Conservation (phyloP, 768 basidiomycete genomes). For the Tremella mesenterica region DNA sequence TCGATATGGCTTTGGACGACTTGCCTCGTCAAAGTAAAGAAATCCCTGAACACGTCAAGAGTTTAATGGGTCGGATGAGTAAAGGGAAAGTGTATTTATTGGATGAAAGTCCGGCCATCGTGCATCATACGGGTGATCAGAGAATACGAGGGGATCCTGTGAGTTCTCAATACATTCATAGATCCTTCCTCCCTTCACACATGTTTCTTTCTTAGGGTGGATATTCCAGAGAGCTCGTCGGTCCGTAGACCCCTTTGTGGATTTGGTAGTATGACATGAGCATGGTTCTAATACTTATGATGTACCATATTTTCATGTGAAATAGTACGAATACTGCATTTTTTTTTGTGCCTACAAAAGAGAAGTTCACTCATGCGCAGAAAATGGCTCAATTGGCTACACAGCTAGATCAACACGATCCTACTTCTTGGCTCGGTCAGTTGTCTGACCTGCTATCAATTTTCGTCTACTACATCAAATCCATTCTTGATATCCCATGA, state of each 20-base stretch:
- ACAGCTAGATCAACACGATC: constrained; percentile 30
- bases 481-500: neutral
- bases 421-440: constrained; percentile 34
- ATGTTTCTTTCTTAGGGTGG: too few relatives aligned
- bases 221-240: too few relatives aligned
- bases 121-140: constrained; percentile 23
- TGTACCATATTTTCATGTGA: too few relatives aligned
- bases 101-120: constrained; percentile 32
- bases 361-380: constrained; percentile 5
- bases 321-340: too few relatives aligned
- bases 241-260: too few relatives aligned
- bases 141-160: constrained; percentile 29
- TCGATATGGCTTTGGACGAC: constrained; percentile 26
- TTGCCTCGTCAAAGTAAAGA: constrained; percentile 4
- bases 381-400: constrained; percentile 32
- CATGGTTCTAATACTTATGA: too few relatives aligned
- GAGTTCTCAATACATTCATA: neutral
- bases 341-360: neutral
- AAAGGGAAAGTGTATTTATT: constrained; percentile 35
- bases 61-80: constrained; percentile 33
- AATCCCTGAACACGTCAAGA: constrained; percentile 24
- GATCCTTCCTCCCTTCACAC: too few relatives aligned
- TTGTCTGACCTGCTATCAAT: neutral
- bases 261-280: too few relatives aligned
- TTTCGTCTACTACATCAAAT: neutral